A percentile compares a stretch with the other conserved stretches of the same genome.
These are phyloP conservation scores for Pneumocystis canis DNA, from an alignment of 1,139 yeast genomes.

Conservation along the genomic window DNA sequence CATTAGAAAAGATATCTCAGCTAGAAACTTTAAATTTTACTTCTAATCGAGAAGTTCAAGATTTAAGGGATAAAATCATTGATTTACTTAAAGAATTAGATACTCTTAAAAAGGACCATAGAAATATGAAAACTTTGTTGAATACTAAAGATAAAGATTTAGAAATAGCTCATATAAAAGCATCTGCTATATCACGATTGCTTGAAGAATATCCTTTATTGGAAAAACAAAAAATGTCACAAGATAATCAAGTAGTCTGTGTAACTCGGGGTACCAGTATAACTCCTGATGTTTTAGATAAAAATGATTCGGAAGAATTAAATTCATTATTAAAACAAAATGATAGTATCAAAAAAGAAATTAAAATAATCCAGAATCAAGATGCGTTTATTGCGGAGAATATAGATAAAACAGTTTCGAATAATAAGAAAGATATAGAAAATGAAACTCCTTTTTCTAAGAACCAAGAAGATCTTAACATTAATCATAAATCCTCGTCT, in stretches of 20 bases:
- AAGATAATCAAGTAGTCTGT: neutral
- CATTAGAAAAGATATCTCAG: slow-evolving; percentile 4
- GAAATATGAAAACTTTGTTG: neutral
- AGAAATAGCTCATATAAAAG: slow-evolving; percentile 7
- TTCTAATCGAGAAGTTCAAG: slow-evolving; percentile 3
- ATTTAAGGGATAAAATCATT: slow-evolving; percentile 5
- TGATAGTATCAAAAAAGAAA: neutral
- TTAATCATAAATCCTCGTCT: neutral
- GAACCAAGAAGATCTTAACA: neutral
- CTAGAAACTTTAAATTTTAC: slow-evolving; percentile 3
- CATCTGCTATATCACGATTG: slow-evolving; percentile 3
- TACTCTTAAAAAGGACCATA: slow-evolving; percentile 5
- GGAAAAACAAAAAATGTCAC: neutral
- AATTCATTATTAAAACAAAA: neutral
- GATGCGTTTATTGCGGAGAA: neutral
- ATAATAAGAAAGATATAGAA: neutral
- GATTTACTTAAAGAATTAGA: slow-evolving; percentile 3
- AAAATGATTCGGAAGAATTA: neutral
- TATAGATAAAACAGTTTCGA: neutral
- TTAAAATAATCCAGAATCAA: neutral
- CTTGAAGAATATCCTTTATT: neutral
- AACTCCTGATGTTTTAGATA: neutral
- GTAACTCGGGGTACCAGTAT: neutral
- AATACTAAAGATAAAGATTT: slow-evolving; percentile 4
- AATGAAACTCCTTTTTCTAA: neutral